These are phyloP conservation scores for Penicilliopsis zonata DNA, from an alignment of 495 filamentous ascomycete genomes.

Conservation along the genomic window DNA sequence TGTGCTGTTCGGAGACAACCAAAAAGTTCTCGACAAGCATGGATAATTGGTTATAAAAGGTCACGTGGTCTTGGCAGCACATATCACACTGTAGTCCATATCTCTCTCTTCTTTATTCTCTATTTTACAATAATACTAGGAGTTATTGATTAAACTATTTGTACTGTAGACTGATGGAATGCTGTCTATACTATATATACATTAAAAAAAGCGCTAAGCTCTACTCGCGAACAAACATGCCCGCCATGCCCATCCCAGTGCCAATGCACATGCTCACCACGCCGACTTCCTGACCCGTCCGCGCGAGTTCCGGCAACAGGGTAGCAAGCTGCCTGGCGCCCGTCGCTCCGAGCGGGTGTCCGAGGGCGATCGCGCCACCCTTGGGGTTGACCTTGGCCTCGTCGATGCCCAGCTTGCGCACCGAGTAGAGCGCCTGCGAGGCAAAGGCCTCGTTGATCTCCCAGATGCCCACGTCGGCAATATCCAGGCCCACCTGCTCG, in stretches of 20 bases:
- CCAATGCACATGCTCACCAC: conserved; percentile 84
- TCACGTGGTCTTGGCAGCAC: too few species aligned
- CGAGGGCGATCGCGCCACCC: conserved; percentile 69
- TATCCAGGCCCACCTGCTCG: conserved; percentile 46
- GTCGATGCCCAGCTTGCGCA: conserved; percentile 59
- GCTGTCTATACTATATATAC: conserved; percentile 17
- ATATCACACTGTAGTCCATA: too few species aligned
- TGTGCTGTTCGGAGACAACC: conserved; percentile 1
- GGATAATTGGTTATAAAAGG: too few species aligned
- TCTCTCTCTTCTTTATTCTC: not conserved
- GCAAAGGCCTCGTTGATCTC: conserved; percentile 97
- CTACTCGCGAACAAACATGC: conserved; percentile 73
- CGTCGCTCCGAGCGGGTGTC: conserved; percentile 60
- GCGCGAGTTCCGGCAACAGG: conserved; percentile 54
- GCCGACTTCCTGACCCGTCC: conserved; percentile 52
- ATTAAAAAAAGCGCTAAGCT: conserved; percentile 6
- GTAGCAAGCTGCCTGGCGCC: conserved; percentile 74
- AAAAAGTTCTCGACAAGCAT: too few species aligned
- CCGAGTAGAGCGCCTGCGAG: conserved; percentile 72
- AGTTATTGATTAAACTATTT: not conserved
- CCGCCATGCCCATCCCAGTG: conserved; percentile 87
- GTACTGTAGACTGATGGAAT: conserved; percentile 8
- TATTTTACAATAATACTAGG: not conserved
- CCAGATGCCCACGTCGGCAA: conserved; percentile 71
- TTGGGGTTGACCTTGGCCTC: conserved; percentile 72